phyloP scores from a whole-genome alignment of 73 alveolate genomes.

The Tetrahymena elliotti region DNA sequence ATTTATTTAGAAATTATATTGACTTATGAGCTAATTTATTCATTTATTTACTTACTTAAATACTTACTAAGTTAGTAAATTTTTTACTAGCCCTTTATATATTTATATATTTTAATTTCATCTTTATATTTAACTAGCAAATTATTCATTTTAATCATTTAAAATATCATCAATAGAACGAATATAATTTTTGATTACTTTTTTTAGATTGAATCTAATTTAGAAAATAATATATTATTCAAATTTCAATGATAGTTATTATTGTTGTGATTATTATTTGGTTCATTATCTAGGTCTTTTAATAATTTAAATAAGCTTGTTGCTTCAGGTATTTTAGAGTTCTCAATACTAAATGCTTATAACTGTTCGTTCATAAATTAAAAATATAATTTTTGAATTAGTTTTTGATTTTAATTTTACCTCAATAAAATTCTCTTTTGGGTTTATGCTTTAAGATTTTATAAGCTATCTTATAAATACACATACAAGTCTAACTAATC shows the following conservation, averaged over 20 bases:
- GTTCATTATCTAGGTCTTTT: neutral
- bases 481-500: neutral
- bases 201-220: neutral
- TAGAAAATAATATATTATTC: neutral
- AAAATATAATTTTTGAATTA: neutral
- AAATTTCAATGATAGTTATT: neutral
- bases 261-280: neutral
- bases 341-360: neutral
- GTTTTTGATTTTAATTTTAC: neutral
- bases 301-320: neutral
- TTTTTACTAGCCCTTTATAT: neutral
- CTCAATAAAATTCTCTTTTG: neutral
- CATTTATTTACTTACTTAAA: too few species aligned
- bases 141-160: neutral
- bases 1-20: too few species aligned
- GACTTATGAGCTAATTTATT: too few species aligned
- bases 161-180: neutral
- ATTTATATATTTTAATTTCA: too few species aligned
- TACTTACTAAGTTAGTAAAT: too few species aligned
- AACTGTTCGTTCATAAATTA: neutral
- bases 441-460: neutral
- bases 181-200: too few species aligned
- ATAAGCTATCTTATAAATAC: neutral
- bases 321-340: neutral
- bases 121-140: neutral